Evolutionary conservation across 2,329 filamentous ascomycete species (phyloP), one percentile per base, ranked within the genome.

Genomic region (Pyrenophora tritici-repentis): DNA sequence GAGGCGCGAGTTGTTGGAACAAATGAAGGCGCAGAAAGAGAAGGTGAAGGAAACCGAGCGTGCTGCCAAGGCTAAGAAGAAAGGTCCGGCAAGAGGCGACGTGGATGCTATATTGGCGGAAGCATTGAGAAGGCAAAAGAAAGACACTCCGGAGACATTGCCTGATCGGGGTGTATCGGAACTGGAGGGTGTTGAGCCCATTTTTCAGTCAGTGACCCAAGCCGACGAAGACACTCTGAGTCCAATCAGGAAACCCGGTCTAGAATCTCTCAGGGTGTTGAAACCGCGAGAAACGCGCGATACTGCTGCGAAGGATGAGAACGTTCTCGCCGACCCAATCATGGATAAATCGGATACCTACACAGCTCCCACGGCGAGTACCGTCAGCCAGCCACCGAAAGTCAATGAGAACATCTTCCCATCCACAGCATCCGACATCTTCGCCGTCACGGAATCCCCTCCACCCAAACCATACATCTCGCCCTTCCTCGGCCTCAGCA

Each of bases 21-120:
- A 53, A 8, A 42, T 53, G 1, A 10, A 42, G 10, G 14, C 32
- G 35, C 32, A 47, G 2, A 38, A 50, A 14, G n/a, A 34, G 13
- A n/a, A 12, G 10, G 42, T 38, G 14, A 24, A 42, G 8, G 20
- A 29, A n/a, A 35, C 42, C 0, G 39, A n/a, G n/a, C 36, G 29
- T 1, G 7, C 35, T 1, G 3, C 4, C 0, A 53, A 13, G 16
- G 3, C 22, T 10, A 22, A 29, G 10, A 10, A 22, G 12, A 12
- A 40, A 8, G 8, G 13, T 6, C 14, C 3, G 16, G 12, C 31
- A 1, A 6, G 7, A 2, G 6, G 33, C 5, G 26, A 26, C 20
- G 17, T 56, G 13, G 46, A 47, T 20, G 29, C 40, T 7, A 41
- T 56, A 7, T 24, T 56, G 2, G 26, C 47, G 16, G 17, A 50